Evolutionary conservation across 2,329 filamentous ascomycete genomes (phyloP).

Genomic region (Fusarium floridanum): DNA sequence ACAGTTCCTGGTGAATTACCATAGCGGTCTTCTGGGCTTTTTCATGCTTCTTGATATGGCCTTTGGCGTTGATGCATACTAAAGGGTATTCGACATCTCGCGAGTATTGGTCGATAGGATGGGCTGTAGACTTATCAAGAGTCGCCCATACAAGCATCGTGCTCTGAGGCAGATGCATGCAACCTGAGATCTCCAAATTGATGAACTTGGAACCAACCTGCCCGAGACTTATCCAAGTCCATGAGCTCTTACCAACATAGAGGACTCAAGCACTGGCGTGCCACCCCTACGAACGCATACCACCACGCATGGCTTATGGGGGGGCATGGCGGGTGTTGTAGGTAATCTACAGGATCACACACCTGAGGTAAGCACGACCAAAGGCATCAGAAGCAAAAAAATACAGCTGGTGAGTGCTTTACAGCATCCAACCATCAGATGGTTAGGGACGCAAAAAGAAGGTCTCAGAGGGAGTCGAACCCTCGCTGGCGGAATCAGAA

Average conservation of each 20-base stretch:
- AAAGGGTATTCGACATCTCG: not conserved
- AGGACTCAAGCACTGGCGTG: too few species aligned
- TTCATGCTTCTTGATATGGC: not conserved
- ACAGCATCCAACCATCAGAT: not conserved
- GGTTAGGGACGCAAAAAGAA: not conserved
- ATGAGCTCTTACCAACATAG: not conserved
- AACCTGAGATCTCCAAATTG: not conserved
- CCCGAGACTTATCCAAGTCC: not conserved
- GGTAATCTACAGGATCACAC: too few species aligned
- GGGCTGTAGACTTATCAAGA: not conserved
- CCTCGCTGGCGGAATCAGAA: constrained; percentile 26
- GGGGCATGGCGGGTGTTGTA: too few species aligned
- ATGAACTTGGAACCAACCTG: too few species aligned
- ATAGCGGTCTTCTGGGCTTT: not conserved
- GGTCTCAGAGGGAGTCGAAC: constrained; percentile 19
- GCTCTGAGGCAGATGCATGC: not conserved
- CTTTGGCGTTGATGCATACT: not conserved
- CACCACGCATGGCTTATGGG: too few species aligned
- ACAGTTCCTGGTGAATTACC: not conserved
- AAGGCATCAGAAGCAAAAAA: not conserved
- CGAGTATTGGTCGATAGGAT: not conserved
- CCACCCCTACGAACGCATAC: too few species aligned
- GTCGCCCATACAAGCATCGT: not conserved
- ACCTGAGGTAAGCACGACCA: too few species aligned
- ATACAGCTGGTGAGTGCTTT: not conserved